phyloP scores from a whole-genome alignment of 306 rosid species.

The Trifolium pratense region DNA sequence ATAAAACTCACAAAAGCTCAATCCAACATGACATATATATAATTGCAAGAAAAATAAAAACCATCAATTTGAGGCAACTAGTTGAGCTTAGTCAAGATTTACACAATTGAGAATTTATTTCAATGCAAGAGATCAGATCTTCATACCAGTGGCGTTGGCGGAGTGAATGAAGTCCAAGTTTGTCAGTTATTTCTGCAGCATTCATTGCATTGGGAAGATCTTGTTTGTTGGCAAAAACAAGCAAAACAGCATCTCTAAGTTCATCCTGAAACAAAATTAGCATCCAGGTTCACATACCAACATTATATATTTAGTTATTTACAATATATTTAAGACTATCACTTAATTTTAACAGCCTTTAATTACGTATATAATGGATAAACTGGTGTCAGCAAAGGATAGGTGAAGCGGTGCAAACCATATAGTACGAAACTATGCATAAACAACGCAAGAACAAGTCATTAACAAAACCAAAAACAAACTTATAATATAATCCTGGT shows the following conservation, averaged over 20 bases:
- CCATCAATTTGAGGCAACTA: not conserved
- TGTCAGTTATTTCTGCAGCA: conserved; percentile 98
- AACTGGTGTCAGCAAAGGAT: not conserved
- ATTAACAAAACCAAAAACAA: not conserved
- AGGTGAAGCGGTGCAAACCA: not conserved
- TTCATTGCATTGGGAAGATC: conserved; percentile 99
- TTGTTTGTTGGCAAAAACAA: conserved; percentile 97
- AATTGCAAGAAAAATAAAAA: conserved; percentile 30
- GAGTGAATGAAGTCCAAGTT: conserved; percentile 97
- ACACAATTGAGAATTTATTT: conserved; percentile 23
- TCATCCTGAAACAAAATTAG: conserved; percentile 71
- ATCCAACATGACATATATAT: not conserved
- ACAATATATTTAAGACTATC: not conserved
- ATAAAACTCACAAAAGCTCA: conserved; percentile 10
- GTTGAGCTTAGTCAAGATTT: conserved; percentile 7
- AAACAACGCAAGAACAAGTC: conserved; percentile 1
- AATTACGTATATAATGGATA: not conserved
- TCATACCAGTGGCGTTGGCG: conserved; percentile 97
- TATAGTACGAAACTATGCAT: not conserved
- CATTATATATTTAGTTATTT: conserved; percentile 16
- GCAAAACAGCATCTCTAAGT: conserved; percentile 94
- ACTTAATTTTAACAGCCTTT: conserved; percentile 6
- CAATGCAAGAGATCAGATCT: conserved; percentile 26
- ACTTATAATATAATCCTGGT: not conserved
- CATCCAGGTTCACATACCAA: conserved; percentile 21